phyloP scores from a whole-genome alignment of 176 grass and related monocot species.

The Oryza glaberrima region DNA sequence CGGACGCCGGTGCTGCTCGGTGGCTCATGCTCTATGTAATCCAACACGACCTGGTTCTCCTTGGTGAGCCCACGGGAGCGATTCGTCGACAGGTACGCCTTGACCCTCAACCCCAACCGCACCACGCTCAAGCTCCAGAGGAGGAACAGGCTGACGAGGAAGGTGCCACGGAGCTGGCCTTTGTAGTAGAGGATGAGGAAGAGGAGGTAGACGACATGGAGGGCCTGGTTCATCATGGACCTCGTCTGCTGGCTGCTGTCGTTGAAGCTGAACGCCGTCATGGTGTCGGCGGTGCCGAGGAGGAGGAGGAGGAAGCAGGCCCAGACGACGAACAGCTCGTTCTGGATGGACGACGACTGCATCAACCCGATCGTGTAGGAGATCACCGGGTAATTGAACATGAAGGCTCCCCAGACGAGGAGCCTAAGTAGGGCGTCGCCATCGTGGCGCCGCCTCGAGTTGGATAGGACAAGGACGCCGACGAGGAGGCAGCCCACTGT shows the following conservation, averaged over 20 bases:
- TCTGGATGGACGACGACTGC: slow-evolving; percentile 22
- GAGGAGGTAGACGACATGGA: slow-evolving; percentile 27
- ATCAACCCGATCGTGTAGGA: slow-evolving; percentile 36
- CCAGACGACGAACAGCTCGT: slow-evolving; percentile 44
- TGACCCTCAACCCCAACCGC: neutral
- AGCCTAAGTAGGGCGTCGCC: too few relatives aligned
- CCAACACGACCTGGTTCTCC: slow-evolving; percentile 16
- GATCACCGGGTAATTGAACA: slow-evolving; percentile 35
- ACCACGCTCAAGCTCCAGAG: slow-evolving; percentile 25
- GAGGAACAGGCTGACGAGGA: slow-evolving; percentile 8
- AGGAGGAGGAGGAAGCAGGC: slow-evolving; percentile 37
- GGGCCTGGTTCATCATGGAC: slow-evolving; percentile 32
- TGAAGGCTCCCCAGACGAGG: slow-evolving; percentile 30
- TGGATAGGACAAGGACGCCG: neutral
- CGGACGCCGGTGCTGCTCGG: too few relatives aligned
- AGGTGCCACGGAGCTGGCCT: neutral
- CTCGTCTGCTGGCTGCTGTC: slow-evolving; percentile 15
- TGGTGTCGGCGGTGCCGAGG: slow-evolving; percentile 31
- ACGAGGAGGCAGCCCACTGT: slow-evolving; percentile 4
- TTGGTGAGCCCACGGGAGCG: neutral
- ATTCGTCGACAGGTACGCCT: slow-evolving; percentile 5
- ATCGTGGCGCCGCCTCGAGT: slow-evolving; percentile 1
- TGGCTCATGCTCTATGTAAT: slow-evolving; percentile 12
- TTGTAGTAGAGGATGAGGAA: slow-evolving; percentile 33
- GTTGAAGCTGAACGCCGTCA: slow-evolving; percentile 37